Base-by-base conservation (phyloP, 75 land plant species). In the Picea sitchensis region DNA sequence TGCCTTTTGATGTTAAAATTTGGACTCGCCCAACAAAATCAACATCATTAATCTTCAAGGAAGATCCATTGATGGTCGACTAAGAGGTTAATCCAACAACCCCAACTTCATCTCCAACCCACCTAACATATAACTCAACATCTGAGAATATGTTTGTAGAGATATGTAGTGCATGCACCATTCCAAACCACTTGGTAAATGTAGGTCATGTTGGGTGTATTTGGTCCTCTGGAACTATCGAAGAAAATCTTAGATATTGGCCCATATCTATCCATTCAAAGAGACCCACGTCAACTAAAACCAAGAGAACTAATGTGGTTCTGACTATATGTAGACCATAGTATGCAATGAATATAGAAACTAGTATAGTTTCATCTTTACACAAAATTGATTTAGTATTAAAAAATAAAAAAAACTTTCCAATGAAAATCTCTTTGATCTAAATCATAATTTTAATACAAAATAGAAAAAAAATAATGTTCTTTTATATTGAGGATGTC, bases 41-140 rank as follows among this genome's bases (percentile, higher is more conserved):
- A 26, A 60, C 84, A 20, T 83, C 83, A 18, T 95, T 98, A 9
- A 94, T 92, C 2, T 75, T 75, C 13, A 92, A 87, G 23, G 76
- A 75, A 13, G 90, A 83, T 6, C 86, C 72, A 77, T 94, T 92
- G 59, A 97, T 85, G 80, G 87, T 79, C 15, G 99, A 92, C 99
- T 98, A 97, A 63, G 87, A 87, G 14, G 92, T 94, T 31, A 56
- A 76, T 14, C 91, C 95, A 59, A 98, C 95, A 32, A 20, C 81
- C 2, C 99, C 99, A 14, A 69, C 30, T 87, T 97, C 99, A 54
- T 95, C 83, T 9, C 99, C 99, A 8, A 95, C 94, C 99, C 99
- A 94, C 76, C 98, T 80, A 59, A 90, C 80, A 64, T 87, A 95
- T 1, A 98, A 98, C 0, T 98, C 99, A 12, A 90, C 95, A 59